Conservation (phyloP, 73 alveolate genomes). For the Tetrahymena malaccensis region DNA sequence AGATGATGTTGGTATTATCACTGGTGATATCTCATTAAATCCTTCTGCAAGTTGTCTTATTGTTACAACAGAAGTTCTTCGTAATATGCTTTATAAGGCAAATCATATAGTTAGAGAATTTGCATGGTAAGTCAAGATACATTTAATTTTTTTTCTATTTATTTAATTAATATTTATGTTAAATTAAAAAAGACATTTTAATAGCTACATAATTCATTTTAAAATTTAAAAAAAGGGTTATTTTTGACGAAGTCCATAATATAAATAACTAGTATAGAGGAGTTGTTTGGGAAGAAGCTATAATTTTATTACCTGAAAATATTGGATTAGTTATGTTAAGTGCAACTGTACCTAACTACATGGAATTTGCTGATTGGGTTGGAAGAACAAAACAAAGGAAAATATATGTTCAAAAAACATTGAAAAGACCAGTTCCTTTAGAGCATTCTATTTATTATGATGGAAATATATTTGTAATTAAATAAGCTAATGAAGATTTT, state of each 20-base stretch:
- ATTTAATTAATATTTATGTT: no score
- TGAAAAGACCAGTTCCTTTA: conserved; percentile 92
- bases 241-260: conserved; percentile 83
- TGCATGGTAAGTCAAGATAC: conserved; percentile 35
- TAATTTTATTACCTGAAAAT: conserved; percentile 88
- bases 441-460: conserved; percentile 71
- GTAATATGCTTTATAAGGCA: conserved; percentile 73
- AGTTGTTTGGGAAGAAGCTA: conserved; percentile 98
- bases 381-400: conserved; percentile 82
- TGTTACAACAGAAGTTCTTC: conserved; percentile 97
- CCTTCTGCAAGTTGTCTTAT: conserved; percentile 86
- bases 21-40: conserved; percentile 78
- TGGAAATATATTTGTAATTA: conserved; percentile 56
- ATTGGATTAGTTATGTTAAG: conserved; percentile 16
- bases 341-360: conserved; percentile 97
- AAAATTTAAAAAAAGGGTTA: neutral
- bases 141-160: no score
- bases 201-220: no score
- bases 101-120: conserved; percentile 72
- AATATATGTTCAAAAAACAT: conserved; percentile 84
- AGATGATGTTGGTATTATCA: conserved; percentile 89
- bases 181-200: no score
- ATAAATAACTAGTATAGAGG: conserved; percentile 96
- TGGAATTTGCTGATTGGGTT: conserved; percentile 98
- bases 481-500: conserved; percentile 56